Conservation (phyloP, 495 filamentous ascomycete genomes). For the Articulospora tetracladia region DNA sequence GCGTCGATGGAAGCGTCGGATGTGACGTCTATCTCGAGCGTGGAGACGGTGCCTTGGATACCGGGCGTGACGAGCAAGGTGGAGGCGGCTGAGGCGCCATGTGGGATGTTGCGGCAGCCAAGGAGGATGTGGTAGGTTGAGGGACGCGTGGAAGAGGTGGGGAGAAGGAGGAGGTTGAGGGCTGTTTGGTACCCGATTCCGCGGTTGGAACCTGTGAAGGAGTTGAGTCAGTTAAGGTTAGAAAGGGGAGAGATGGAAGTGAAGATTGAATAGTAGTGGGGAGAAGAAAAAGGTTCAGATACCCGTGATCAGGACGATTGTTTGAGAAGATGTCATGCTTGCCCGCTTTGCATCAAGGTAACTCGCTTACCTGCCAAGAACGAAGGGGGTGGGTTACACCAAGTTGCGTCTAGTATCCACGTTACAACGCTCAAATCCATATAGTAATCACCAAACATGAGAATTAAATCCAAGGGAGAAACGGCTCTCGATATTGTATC, state of each 20-base stretch:
- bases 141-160: constrained; percentile 11
- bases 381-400: no score
- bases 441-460: no score
- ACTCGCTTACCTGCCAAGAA: no score
- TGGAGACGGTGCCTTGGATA: constrained; percentile 11
- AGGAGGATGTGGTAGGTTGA: constrained; percentile 36
- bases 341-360: no score
- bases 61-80: constrained; percentile 23
- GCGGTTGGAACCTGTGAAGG: constrained; percentile 31
- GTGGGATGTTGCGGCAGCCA: constrained; percentile 26
- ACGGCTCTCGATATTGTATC: no score
- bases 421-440: no score
- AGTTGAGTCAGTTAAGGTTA: no score
- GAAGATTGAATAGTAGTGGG: no score
- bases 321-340: constrained; percentile 1
- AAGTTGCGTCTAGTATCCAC: no score
- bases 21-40: constrained; percentile 37
- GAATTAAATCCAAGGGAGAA: no score
- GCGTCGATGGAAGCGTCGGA: constrained; percentile 35
- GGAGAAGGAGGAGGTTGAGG: constrained; percentile 23
- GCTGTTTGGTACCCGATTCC: constrained; percentile 37
- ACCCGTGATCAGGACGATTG: constrained; percentile 3
- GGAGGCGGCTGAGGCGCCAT: constrained; percentile 27
- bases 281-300: neutral
- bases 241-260: no score